Evolutionary conservation across 164 flowering plant species (phyloP), one percentile per base, ranked within the genome.

Genomic region (Liquidambar formosana): DNA sequence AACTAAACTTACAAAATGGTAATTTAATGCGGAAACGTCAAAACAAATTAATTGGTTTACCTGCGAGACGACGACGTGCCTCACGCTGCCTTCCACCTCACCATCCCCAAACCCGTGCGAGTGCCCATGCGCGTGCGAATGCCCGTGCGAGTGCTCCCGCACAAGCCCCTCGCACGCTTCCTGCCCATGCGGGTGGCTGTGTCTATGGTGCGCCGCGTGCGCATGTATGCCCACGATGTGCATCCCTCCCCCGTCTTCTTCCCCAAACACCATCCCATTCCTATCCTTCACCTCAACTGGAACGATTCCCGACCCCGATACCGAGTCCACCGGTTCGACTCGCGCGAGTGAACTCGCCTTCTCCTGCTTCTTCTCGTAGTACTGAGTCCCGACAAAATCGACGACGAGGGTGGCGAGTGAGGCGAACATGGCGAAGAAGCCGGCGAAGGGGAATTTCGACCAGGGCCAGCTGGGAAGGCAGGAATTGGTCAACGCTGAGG

Each of bases 61-160:
- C 94, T 94, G 99, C 1, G 99, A 91, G 69, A 94, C 99, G 26
- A 93, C 91, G 46, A 93, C 92, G 72, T 92, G 97, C 65, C 99
- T 71, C 1, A 78, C 78, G 19, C 83, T 79, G 45, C 76, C 71
- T 1, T 82, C 91, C 27, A 49, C 87, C 4, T 82, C 91, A 5
- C 57, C 83, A 8, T 18, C 43, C 12, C 38, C 67, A 15, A 66
- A 25, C 22, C 67, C 83, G 41, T 81, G 86, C 9, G 73, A 70
- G 41, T 75, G 83, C 1, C 66, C 71, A 63, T 82, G 83, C 16
- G 63, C 58, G 48, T 70, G 74, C 8, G 72, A 71, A 44, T 70
- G 75, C 9, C 57, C 75, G 14, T 64, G 71, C 14, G 64, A 45
- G 51, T 67, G 71, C 53, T 45, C 79, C n/a, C 12, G 43, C 54